A percentile compares a stretch with the other conserved stretches of the same genome.
Conservation (phyloP, 2,329 filamentous ascomycete species). For the Thielaviopsis punctulata region DNA sequence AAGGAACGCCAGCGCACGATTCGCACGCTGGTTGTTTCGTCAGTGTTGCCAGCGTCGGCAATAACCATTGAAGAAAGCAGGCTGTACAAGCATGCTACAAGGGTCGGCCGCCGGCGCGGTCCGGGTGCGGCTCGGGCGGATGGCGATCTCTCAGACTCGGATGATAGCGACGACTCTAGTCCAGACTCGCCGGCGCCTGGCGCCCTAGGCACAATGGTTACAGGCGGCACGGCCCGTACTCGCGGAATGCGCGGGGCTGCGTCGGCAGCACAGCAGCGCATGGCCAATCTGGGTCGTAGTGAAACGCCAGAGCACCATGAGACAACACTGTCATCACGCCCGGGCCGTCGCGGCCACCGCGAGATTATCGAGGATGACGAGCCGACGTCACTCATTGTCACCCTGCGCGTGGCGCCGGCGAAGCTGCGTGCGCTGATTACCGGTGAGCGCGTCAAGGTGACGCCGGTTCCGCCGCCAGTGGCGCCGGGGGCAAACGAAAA, state of each 20-base stretch:
- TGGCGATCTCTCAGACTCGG: constrained; percentile 70
- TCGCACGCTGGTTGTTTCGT: constrained; percentile 79
- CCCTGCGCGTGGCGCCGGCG: constrained; percentile 53
- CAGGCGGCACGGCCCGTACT: constrained; percentile 64
- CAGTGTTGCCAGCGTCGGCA: constrained; percentile 76
- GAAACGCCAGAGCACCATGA: constrained; percentile 82
- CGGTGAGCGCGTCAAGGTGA: constrained; percentile 23
- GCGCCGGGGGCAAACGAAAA: background rate
- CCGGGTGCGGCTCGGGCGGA: constrained; percentile 31
- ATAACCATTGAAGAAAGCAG: constrained; percentile 66
- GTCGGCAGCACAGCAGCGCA: constrained; percentile 68
- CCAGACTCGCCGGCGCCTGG: constrained; percentile 72
- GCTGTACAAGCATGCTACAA: constrained; percentile 63
- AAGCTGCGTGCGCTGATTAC: constrained; percentile 51
- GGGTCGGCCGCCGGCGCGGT: constrained; percentile 27
- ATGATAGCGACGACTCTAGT: constrained; percentile 76
- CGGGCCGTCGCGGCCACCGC: constrained; percentile 41
- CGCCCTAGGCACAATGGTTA: constrained; percentile 29
- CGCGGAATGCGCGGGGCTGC: constrained; percentile 81
- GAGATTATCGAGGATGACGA: constrained; percentile 68
- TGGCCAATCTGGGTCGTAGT: constrained; percentile 67
- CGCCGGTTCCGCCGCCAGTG: constrained; percentile 13
- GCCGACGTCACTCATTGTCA: constrained; percentile 52
- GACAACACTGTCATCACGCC: constrained; percentile 46
- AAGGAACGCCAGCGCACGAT: constrained; percentile 90